Evolutionary conservation across 306 rosid species (phyloP).

Genomic region (Hippophae gyantsensis): DNA sequence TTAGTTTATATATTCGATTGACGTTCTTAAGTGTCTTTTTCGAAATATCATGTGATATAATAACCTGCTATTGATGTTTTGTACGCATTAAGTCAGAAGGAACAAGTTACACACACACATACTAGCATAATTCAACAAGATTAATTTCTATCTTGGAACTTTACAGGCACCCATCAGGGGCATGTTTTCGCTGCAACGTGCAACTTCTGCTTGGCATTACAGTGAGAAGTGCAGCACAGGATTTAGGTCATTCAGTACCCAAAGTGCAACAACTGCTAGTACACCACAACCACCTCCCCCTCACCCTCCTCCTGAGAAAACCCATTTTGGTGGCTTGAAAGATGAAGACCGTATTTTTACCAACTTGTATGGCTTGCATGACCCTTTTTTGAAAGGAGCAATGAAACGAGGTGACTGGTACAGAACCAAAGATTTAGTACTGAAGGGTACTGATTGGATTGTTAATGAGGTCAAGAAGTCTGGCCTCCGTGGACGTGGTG

Average conservation of each 20-base stretch:
- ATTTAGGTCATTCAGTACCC: conserved; percentile 65
- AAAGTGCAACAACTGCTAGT: conserved; percentile 42
- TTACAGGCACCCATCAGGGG: conserved; percentile 66
- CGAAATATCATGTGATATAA: too few species aligned
- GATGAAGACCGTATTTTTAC: conserved; percentile 98
- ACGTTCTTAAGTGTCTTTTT: too few species aligned
- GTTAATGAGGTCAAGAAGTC: conserved; percentile 96
- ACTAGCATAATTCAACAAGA: background rate
- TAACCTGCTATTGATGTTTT: too few species aligned
- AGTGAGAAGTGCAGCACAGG: conserved; percentile 41
- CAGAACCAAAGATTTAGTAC: conserved; percentile 81
- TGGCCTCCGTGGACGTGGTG: conserved; percentile 98
- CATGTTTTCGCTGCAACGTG: conserved; percentile 46
- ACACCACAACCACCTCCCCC: conserved; percentile 78
- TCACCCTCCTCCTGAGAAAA: conserved; percentile 85
- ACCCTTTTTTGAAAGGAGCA: conserved; percentile 95
- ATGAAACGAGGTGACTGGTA: conserved; percentile 96
- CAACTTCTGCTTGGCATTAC: conserved; percentile 36
- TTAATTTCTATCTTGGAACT: conserved; percentile 10
- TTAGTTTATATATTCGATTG: too few species aligned
- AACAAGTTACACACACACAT: background rate
- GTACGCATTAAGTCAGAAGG: background rate
- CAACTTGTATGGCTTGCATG: conserved; percentile 85
- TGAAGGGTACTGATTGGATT: conserved; percentile 96
- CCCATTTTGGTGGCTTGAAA: conserved; percentile 93